phyloP scores from a whole-genome alignment of 352 stramenopile genomes.

The Pythium phragmitis region DNA sequence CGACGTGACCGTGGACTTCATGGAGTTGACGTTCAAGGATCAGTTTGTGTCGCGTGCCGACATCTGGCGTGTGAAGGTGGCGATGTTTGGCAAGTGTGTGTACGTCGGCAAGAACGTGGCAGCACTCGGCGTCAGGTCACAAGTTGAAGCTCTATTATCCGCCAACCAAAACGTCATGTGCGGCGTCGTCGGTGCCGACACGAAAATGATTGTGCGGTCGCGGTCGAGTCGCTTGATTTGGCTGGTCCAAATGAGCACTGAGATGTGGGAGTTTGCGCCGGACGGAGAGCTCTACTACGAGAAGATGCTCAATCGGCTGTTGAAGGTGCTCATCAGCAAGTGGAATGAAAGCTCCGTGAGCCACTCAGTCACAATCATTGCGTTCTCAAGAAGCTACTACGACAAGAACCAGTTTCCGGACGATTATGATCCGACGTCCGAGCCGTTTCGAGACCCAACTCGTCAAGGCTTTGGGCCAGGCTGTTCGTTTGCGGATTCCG shows the following conservation, averaged over 20 bases:
- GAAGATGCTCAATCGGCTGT: slow-evolving; percentile 82
- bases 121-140: slow-evolving; percentile 76
- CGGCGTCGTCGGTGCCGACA: slow-evolving; percentile 94
- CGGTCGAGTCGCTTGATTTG: slow-evolving; percentile 95
- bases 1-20: slow-evolving; percentile 72
- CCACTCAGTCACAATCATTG: slow-evolving; percentile 91
- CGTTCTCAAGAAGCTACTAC: slow-evolving; percentile 91
- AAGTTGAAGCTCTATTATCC: slow-evolving; percentile 90
- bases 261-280: slow-evolving; percentile 93
- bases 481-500: slow-evolving; percentile 29
- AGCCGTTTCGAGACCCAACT: slow-evolving; percentile 45
- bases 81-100: slow-evolving; percentile 70
- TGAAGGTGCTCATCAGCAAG: slow-evolving; percentile 72
- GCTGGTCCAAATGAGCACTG: slow-evolving; percentile 96
- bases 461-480: slow-evolving; percentile 49
- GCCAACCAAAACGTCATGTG: slow-evolving; percentile 72
- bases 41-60: slow-evolving; percentile 90
- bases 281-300: slow-evolving; percentile 91
- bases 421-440: slow-evolving; percentile 42
- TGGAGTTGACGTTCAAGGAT: slow-evolving; percentile 90
- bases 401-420: slow-evolving; percentile 65
- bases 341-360: slow-evolving; percentile 86
- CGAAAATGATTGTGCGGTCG: slow-evolving; percentile 96
- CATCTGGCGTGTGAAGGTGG: slow-evolving; percentile 88
- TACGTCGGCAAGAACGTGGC: slow-evolving; percentile 76